Evolutionary conservation across 202 grass and related monocot genomes (phyloP).

Genomic region (Alloteropsis angusta): DNA sequence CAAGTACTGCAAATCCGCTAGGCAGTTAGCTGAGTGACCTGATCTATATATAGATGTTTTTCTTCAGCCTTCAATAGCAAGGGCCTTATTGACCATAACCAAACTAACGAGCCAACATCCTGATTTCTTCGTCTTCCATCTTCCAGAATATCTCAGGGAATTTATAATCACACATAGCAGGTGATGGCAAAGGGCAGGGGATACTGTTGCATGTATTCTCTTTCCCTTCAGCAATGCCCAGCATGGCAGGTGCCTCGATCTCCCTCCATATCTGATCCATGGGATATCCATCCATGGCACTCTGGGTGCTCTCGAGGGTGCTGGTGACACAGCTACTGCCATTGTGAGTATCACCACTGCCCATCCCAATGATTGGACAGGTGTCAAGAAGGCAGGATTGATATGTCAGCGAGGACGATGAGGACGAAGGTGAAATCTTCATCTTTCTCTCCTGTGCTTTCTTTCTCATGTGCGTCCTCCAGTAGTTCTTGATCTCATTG

Average conservation of each 20-base stretch:
- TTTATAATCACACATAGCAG: conserved; percentile 24
- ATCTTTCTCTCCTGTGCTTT: conserved; percentile 53
- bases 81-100: conserved; percentile 3
- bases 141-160: conserved; percentile 40
- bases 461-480: conserved; percentile 69
- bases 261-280: conserved; percentile 66
- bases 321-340: conserved; percentile 16
- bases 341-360: not conserved
- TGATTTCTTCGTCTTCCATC: conserved; percentile 26
- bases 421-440: conserved; percentile 24
- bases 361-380: not conserved
- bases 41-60: conserved; percentile 9
- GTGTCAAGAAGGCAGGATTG: conserved; percentile 26
- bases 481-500: conserved; percentile 68
- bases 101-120: conserved; percentile 36
- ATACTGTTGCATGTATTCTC: conserved; percentile 15
- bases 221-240: conserved; percentile 3
- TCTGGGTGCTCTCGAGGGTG: conserved; percentile 15
- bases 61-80: conserved; percentile 17
- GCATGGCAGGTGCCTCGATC: conserved; percentile 20
- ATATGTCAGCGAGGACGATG: conserved; percentile 35
- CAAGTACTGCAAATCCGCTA: not conserved
- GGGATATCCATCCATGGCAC: conserved; percentile 31
- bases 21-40: conserved; percentile 25
- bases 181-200: conserved; percentile 4